Conservation (phyloP, 495 filamentous ascomycete species). For the Hypoxylon perforatum region DNA sequence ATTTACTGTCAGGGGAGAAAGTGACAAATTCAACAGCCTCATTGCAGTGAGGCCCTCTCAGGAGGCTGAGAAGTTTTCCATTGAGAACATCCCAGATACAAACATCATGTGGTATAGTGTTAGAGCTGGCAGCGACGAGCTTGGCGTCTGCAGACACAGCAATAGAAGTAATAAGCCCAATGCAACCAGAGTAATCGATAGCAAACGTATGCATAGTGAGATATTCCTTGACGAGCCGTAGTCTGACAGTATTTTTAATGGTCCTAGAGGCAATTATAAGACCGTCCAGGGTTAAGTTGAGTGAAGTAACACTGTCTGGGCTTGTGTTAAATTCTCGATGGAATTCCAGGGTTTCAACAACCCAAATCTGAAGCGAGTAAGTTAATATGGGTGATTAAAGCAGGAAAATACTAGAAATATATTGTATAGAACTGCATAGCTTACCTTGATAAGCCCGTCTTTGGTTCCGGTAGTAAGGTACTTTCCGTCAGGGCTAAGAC, state of each 20-base stretch:
- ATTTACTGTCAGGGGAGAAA: not conserved
- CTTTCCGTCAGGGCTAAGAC: constrained; percentile 1
- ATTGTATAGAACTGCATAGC: not conserved
- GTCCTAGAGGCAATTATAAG: not conserved
- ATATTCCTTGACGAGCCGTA: not conserved
- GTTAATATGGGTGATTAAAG: not conserved
- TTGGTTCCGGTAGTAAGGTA: not conserved
- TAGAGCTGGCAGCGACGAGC: not conserved
- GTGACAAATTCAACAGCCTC: not conserved
- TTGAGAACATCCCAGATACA: not conserved
- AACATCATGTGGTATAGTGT: not conserved
- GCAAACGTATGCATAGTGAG: too few species aligned
- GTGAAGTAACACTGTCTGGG: fast-evolving
- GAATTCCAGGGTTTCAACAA: not conserved
- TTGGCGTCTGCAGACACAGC: not conserved
- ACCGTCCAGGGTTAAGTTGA: not conserved
- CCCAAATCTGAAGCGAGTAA: constrained; percentile 3
- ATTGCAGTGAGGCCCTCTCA: not conserved
- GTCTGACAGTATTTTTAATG: not conserved
- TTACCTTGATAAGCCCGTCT: not conserved
- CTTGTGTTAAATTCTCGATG: not conserved
- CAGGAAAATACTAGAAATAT: not conserved
- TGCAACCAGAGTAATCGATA: too few species aligned
- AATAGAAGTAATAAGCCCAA: too few species aligned
- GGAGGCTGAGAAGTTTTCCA: not conserved